phyloP scores from a whole-genome alignment of 2,329 filamentous ascomycete species.

The Zymoseptoria crescenta region DNA sequence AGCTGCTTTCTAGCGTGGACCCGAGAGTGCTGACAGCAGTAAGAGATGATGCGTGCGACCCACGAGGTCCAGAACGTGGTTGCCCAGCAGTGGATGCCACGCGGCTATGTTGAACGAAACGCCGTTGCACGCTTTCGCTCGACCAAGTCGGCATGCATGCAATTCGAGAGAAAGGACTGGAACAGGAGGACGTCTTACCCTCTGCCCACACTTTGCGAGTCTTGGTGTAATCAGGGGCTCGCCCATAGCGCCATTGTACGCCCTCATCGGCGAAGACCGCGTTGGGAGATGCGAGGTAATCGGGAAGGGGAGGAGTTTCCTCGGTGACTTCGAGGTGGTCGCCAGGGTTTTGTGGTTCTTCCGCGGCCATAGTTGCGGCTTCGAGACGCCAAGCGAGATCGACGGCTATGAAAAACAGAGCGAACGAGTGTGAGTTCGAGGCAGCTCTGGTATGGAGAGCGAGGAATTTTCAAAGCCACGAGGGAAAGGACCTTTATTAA shows the following conservation, averaged over 20 bases:
- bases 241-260: slow-evolving; percentile 53
- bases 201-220: slow-evolving; percentile 53
- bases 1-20: neutral
- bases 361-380: neutral
- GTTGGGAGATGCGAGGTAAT: slow-evolving; percentile 53
- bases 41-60: neutral
- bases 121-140: neutral
- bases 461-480: neutral
- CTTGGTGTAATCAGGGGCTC: slow-evolving; percentile 56
- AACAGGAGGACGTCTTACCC: slow-evolving; percentile 37
- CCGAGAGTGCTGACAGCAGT: neutral
- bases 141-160: neutral
- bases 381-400: neutral
- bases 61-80: neutral
- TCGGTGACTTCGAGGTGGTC: slow-evolving; percentile 13
- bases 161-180: neutral
- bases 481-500: neutral
- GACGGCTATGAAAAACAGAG: neutral
- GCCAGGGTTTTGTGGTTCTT: neutral
- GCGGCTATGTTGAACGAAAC: neutral
- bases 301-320: slow-evolving; percentile 39
- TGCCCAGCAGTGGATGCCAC: neutral
- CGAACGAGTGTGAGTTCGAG: neutral
- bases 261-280: slow-evolving; percentile 49
- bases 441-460: neutral